Evolutionary conservation across 1,139 yeast species (phyloP), one percentile per base, ranked within the genome.

Genomic region (Spathaspora sp.): DNA sequence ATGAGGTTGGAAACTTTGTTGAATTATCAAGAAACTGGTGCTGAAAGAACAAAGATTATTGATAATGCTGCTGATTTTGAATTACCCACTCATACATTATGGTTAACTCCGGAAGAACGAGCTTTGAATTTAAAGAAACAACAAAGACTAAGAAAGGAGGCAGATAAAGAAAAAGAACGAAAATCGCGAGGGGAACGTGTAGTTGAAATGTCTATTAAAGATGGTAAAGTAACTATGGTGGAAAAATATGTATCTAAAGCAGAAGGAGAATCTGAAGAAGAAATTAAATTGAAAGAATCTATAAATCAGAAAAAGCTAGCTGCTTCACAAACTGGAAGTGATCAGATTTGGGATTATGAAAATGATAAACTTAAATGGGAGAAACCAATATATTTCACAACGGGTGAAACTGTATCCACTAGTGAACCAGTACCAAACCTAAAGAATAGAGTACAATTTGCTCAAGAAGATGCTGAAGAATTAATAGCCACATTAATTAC

Each of bases 61-160:
- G 99, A 95, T 60, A 86, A 89, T 59, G 97, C 96, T 0, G 82
- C 96, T 6, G 99, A 95, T 61, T 93, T 84, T 60, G 95, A 86
- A 43, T 51, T 77, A 41, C 82, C 83, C 0, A 63, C 75, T 4
- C 78, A 80, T 41, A 68, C 80, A 2, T 74, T 82, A 55, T 95
- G 99, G 99, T 84, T 96, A 0, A 81, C 89, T 4, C 93, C 97
- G 0, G 76, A 85, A 43, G 98, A 95, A 58, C 80, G 95, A 54
- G 98, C 97, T 0, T 72, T 89, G 47, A 80, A 77, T 47, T 72
- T 93, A 55, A 89, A 90, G 62, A 81, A 81, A 53, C 97, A 90
- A 60, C 97, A 91, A 58, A 78, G 84, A 54, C 62, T 85, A 48
- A 70, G 88, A 7, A 81, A 81, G 55, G 75, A 82, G 59, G 86